These are phyloP conservation scores for Syzygium aromaticum DNA, from an alignment of 345 rosid genomes.

Conservation along the genomic window DNA sequence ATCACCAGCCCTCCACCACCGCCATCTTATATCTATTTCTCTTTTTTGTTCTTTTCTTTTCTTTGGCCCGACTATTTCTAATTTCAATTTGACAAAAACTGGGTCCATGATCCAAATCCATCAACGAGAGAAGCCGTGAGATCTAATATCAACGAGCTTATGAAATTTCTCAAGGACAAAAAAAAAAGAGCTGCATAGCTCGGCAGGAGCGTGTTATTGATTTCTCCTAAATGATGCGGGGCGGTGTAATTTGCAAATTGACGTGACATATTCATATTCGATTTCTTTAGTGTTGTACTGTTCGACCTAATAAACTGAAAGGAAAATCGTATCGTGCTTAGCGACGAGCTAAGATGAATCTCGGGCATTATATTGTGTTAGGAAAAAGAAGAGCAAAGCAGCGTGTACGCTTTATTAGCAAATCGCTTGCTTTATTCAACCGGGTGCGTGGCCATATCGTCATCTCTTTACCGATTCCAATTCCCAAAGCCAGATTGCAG, in stretches of 20 bases:
- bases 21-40: not conserved
- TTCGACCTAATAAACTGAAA: not conserved
- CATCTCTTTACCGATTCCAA: conserved; percentile 14
- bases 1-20: not conserved
- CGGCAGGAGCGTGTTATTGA: too few relatives aligned
- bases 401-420: not conserved
- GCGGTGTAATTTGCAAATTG: not conserved
- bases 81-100: not conserved
- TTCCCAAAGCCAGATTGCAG: conserved; percentile 23
- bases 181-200: not conserved
- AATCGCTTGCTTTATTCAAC: not conserved
- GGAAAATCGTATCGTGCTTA: conserved; percentile 9
- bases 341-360: not conserved
- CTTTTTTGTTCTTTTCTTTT: not conserved
- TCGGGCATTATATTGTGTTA: not conserved
- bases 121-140: not conserved
- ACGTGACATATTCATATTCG: not conserved
- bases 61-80: not conserved
- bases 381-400: not conserved
- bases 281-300: too few relatives aligned
- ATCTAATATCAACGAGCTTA: not conserved
- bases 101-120: not conserved
- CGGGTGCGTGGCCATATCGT: conserved; percentile 28
- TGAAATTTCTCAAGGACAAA: not conserved
- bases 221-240: not conserved